These are phyloP conservation scores for Rhododendron simsii DNA, from an alignment of 148 eudicot genomes.

Conservation along the genomic window DNA sequence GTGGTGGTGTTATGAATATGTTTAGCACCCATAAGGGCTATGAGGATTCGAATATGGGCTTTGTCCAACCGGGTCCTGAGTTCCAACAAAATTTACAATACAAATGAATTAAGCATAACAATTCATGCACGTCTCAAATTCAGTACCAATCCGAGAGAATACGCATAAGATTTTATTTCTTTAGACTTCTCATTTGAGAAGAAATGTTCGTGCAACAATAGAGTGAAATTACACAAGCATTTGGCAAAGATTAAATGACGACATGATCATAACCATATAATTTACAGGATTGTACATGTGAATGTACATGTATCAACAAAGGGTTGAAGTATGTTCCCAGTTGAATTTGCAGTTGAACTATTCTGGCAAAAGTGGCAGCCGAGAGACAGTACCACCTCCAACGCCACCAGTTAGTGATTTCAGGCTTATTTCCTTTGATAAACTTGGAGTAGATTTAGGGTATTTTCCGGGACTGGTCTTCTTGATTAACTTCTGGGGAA, in stretches of 20 bases:
- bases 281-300: constrained; percentile 21
- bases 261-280: background rate
- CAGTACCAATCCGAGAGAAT: background rate
- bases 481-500: constrained; percentile 62
- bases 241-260: background rate
- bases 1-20: too few relatives aligned
- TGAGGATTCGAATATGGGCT: too few relatives aligned
- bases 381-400: constrained; percentile 38
- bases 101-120: background rate
- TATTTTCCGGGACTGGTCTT: constrained; percentile 17
- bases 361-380: constrained; percentile 73
- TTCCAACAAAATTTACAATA: background rate
- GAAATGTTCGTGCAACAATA: background rate
- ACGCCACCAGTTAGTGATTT: constrained; percentile 18
- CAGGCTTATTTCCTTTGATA: constrained; percentile 14
- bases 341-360: constrained; percentile 16
- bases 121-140: background rate
- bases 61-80: too few relatives aligned
- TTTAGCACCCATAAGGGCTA: too few relatives aligned
- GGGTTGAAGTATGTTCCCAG: constrained; percentile 13
- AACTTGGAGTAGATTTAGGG: constrained; percentile 26
- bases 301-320: constrained; percentile 14
- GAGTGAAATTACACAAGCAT: background rate
- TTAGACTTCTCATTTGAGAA: background rate
- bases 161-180: background rate